Base-by-base conservation (phyloP, 495 filamentous ascomycete genomes). In the Immersiella caudata region DNA sequence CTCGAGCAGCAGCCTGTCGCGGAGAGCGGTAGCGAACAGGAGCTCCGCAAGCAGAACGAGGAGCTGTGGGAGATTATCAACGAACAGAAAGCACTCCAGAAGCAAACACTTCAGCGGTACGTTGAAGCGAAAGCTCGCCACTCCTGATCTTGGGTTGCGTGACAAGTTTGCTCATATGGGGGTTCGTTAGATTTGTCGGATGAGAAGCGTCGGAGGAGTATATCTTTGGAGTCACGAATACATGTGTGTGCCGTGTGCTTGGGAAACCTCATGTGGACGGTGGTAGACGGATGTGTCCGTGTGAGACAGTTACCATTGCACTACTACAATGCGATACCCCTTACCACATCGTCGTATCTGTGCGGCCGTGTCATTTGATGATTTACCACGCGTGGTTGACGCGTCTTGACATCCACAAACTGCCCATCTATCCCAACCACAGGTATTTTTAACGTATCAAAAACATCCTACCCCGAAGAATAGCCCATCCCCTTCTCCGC, bases 41-140 rank as follows among this genome's bases (percentile, higher is more conserved):
- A 80, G 56, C 67, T 85, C 50, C 74, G 72, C 54, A 81, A 79
- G 64, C 78, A 84, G 59, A 85, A 83, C 55, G 81, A 85, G 50
- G 80, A 84, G 73, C 70, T 86, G 29, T 82, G 81, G 82, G 79
- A 81, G 51, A 78, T 85, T 25, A 75, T 86, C 49, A 80, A 81
- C 58, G 82, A 86, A 69, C 81, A 82, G 61, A 75, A 75, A 1
- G 78, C 76, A 3, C 75, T 84, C 0, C 81, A 85, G 67, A 83
- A 83, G 55, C 76, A 80, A 62, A 84, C 82, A 8, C 72, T 80
- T 20, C 74, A 83, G 57, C 78, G 80, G 51, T 84, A 81, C 61
- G 70, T 76, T 18, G 78, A 79, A 33, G 76, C 74, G 4, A 76
- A 75, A n/a, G 52, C 22, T 67, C 16, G 11, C 40, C 40, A 46